A percentile compares a stretch with the other conserved stretches of the same genome.
Evolutionary conservation across 1,139 yeast species (phyloP).

Genomic region (Protomyces arabidopsidicola): DNA sequence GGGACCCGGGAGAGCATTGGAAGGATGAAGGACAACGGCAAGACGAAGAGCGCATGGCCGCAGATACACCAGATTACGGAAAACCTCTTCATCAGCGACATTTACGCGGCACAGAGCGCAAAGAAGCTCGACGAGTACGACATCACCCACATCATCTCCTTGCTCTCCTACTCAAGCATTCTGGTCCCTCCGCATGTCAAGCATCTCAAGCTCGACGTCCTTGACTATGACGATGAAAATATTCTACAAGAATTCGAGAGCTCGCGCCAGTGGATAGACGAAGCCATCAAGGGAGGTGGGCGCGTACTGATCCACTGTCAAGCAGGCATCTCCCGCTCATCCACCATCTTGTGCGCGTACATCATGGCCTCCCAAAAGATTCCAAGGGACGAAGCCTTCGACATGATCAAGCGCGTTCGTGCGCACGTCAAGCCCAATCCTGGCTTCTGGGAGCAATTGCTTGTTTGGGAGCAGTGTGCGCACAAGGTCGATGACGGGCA

Average conservation of each 20-base stretch:
- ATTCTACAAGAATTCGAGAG: conserved; percentile 53
- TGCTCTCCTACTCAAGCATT: conserved; percentile 14
- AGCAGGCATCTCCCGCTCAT: conserved; percentile 20
- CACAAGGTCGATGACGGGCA: conserved; percentile 1
- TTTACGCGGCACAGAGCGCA: conserved; percentile 16
- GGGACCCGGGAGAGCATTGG: not conserved
- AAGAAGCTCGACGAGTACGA: conserved; percentile 9
- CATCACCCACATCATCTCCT: conserved; percentile 19
- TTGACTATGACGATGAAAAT: conserved; percentile 42
- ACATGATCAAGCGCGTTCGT: conserved; percentile 6
- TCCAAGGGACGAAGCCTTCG: conserved; percentile 13
- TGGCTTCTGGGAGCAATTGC: conserved; percentile 22
- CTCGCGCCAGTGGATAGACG: conserved; percentile 43
- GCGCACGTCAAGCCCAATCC: conserved; percentile 13
- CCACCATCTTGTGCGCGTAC: conserved; percentile 26
- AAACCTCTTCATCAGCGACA: conserved; percentile 12
- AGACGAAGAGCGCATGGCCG: conserved; percentile 7
- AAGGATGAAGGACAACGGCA: not conserved
- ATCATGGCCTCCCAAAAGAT: conserved; percentile 14
- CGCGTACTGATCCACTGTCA: conserved; percentile 24
- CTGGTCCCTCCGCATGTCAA: conserved; percentile 13
- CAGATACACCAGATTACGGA: conserved; percentile 13
- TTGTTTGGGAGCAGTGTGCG: conserved; percentile 15
- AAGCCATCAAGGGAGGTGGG: conserved; percentile 15
- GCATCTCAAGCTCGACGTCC: conserved; percentile 33